A percentile compares a stretch with the other conserved stretches of the same genome.
Evolutionary conservation across 495 filamentous ascomycete species (phyloP).

Genomic region (Podospora fimiseda): DNA sequence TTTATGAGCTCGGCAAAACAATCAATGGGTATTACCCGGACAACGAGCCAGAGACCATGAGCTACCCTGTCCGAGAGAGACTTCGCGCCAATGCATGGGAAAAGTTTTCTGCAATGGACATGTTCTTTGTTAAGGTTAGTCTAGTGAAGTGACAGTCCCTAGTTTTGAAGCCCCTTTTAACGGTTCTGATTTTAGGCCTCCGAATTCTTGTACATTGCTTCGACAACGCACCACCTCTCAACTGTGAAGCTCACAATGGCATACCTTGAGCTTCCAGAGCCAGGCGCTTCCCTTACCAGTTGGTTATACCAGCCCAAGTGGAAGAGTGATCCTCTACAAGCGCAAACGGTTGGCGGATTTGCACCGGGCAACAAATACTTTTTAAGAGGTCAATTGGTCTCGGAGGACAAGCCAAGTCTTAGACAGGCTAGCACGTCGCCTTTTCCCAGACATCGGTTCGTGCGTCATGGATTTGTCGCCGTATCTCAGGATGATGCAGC

Average conservation of each 20-base stretch:
- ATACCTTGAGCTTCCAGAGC: constrained; percentile 47
- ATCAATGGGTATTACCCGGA: constrained; percentile 37
- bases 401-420: constrained; percentile 33
- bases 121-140: constrained; percentile 73
- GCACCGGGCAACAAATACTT: constrained; percentile 44
- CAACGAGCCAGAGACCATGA: constrained; percentile 33
- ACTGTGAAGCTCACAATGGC: constrained; percentile 50
- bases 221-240: constrained; percentile 62
- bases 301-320: constrained; percentile 41
- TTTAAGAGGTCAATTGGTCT: constrained; percentile 39
- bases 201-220: constrained; percentile 68
- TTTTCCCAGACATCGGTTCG: constrained; percentile 41
- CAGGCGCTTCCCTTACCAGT: constrained; percentile 29
- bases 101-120: constrained; percentile 48
- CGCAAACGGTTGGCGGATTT: constrained; percentile 30
- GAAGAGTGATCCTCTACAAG: constrained; percentile 47
- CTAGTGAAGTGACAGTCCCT: neutral
- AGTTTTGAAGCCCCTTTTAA: constrained; percentile 6
- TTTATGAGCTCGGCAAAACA: constrained; percentile 41
- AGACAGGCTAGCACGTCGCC: constrained; percentile 35
- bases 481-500: constrained; percentile 41
- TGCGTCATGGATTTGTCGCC: constrained; percentile 38
- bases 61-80: constrained; percentile 30
- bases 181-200: constrained; percentile 49
- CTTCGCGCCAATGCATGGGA: constrained; percentile 40